Evolutionary conservation across 1,284 basidiomycete species (phyloP).

Genomic region (Pseudomicrostroma phylloplanum): DNA sequence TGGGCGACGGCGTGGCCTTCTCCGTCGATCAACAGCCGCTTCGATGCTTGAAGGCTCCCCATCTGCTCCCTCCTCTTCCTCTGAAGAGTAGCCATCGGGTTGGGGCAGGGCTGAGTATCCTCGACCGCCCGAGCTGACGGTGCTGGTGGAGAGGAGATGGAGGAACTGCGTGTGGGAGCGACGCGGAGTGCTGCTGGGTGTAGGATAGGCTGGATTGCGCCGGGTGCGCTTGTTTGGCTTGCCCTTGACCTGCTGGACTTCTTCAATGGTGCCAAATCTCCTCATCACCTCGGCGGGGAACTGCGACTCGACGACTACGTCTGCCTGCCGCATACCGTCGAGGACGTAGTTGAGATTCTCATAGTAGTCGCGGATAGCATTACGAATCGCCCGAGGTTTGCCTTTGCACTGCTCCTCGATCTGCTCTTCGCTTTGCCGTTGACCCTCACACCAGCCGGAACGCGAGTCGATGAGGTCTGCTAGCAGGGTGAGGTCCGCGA

Average conservation of each 20-base stretch:
- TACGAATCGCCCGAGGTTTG: slow-evolving; percentile 3
- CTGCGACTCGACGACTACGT: slow-evolving; percentile 46
- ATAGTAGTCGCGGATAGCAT: slow-evolving; percentile 35
- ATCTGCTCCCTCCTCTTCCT: too few relatives aligned
- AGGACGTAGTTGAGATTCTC: slow-evolving; percentile 41
- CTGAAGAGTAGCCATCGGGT: too few relatives aligned
- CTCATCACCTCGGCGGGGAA: slow-evolving; percentile 47
- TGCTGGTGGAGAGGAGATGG: too few relatives aligned
- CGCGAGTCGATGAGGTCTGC: slow-evolving; percentile 41
- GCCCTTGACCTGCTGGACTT: slow-evolving; percentile 13
- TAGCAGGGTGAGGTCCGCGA: slow-evolving; percentile 37
- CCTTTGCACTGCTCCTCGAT: slow-evolving; percentile 27
- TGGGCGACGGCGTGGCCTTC: too few relatives aligned
- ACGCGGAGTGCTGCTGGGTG: not conserved
- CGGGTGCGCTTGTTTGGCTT: not conserved
- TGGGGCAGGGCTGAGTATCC: too few relatives aligned
- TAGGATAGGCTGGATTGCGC: not conserved
- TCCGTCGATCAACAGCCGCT: too few relatives aligned
- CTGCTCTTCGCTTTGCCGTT: slow-evolving; percentile 25
- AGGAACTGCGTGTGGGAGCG: too few relatives aligned
- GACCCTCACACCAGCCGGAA: slow-evolving; percentile 39
- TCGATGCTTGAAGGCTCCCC: too few relatives aligned
- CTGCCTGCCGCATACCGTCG: slow-evolving; percentile 46
- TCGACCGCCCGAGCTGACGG: too few relatives aligned
- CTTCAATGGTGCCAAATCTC: slow-evolving; percentile 27